phyloP scores from a whole-genome alignment of 768 basidiomycete genomes.

The Mycena capillaripes region DNA sequence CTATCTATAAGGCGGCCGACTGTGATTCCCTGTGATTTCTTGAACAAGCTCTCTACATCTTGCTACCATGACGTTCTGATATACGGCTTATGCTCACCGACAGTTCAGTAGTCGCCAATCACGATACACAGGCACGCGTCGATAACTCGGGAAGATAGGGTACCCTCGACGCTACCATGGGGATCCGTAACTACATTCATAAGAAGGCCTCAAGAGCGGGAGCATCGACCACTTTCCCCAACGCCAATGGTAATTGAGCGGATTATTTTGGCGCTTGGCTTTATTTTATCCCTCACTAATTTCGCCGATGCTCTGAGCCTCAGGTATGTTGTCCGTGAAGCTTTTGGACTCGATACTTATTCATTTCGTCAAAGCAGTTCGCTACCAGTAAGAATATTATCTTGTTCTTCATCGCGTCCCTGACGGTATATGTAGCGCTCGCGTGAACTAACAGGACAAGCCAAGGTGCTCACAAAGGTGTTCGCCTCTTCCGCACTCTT shows the following conservation, averaged over 20 bases:
- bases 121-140: background rate
- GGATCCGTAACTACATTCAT: background rate
- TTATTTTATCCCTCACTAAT: background rate
- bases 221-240: background rate
- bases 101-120: background rate
- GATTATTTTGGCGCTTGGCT: background rate
- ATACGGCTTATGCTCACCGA: background rate
- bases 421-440: background rate
- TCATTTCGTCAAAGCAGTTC: background rate
- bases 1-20: background rate
- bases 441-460: background rate
- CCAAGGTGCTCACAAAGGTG: background rate
- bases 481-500: background rate
- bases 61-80: background rate
- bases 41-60: background rate
- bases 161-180: background rate
- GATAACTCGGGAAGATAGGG: background rate
- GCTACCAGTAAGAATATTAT: background rate
- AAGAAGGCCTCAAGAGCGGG: too few relatives aligned
- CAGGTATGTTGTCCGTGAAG: background rate
- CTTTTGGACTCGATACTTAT: background rate
- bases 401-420: background rate
- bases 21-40: background rate
- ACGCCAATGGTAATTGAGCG: conserved; percentile 2
- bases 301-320: background rate